These are phyloP conservation scores for Ophioceras dolichostomum DNA, from an alignment of 2,329 filamentous ascomycete genomes.

Conservation along the genomic window DNA sequence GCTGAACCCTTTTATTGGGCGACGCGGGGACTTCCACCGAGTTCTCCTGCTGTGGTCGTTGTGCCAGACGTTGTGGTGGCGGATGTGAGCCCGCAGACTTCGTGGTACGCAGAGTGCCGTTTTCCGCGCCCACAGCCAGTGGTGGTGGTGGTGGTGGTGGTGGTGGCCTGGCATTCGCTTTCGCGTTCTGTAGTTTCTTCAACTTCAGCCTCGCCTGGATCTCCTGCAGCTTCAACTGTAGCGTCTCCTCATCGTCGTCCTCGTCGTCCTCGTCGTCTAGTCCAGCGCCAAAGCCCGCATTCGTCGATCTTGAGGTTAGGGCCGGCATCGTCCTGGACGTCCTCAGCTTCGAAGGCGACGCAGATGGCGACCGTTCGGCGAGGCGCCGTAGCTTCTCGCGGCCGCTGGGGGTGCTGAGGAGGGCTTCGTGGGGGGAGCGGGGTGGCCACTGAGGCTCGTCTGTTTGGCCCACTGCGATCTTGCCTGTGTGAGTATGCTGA, in stretches of 20 bases:
- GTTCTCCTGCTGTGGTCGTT: no score
- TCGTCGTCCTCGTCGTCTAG: constrained; percentile 31
- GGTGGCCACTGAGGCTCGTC: constrained; percentile 47
- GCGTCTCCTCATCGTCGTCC: constrained; percentile 78
- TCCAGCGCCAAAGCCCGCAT: constrained; percentile 5
- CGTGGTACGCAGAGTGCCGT: no score
- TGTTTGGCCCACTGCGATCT: no score
- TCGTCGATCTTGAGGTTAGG: constrained; percentile 10
- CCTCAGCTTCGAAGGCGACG: constrained; percentile 48
- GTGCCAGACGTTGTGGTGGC: no score
- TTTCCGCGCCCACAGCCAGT: no score
- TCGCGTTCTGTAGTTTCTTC: constrained; percentile 69
- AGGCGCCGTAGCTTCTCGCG: constrained; percentile 62
- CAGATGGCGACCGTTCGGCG: constrained; percentile 55
- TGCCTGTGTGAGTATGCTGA: no score
- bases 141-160: no score
- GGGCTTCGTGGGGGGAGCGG: constrained; percentile 51
- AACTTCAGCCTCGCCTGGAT: constrained; percentile 81
- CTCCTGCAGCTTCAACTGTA: constrained; percentile 74
- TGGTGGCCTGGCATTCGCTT: constrained; percentile 14
- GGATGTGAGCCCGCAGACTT: no score
- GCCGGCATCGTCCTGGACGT: constrained; percentile 17
- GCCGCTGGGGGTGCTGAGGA: constrained; percentile 62
- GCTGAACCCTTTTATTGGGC: constrained; percentile 51
- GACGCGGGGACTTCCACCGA: constrained; percentile 65